Percentiles rank a stretch among this genome's conserved stretches.
These are phyloP conservation scores for Arachis hypogaea DNA, from an alignment of 306 rosid genomes.

Conservation along the genomic window DNA sequence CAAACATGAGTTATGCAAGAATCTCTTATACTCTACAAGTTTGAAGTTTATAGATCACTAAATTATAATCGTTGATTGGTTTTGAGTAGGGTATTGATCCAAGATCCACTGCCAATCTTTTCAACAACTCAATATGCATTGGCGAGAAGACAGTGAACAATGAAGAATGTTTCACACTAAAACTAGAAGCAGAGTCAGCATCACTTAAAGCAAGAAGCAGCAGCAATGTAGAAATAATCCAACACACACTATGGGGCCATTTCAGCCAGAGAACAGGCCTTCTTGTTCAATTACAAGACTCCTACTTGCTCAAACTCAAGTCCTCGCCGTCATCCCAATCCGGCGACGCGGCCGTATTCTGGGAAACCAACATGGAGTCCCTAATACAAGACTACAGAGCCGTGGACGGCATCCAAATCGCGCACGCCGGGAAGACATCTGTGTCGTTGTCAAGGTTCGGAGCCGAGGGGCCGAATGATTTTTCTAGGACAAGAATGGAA, in stretches of 20 bases:
- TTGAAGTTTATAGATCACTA: not conserved
- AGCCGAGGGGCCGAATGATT: constrained; percentile 51
- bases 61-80: not conserved
- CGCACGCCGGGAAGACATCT: constrained; percentile 70
- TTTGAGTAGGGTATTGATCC: constrained; percentile 87
- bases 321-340: constrained; percentile 42
- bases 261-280: constrained; percentile 93
- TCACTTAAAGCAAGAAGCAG: constrained; percentile 69
- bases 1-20: too few relatives aligned
- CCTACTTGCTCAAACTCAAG: constrained; percentile 71
- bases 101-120: constrained; percentile 71
- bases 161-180: constrained; percentile 80
- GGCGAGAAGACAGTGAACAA: constrained; percentile 78
- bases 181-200: constrained; percentile 68
- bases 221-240: constrained; percentile 65
- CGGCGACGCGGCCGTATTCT: constrained; percentile 37
- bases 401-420: constrained; percentile 75
- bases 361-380: constrained; percentile 92
- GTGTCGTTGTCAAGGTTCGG: constrained; percentile 75
- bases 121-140: constrained; percentile 67
- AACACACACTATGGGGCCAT: constrained; percentile 84
- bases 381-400: constrained; percentile 62
- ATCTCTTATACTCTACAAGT: too few relatives aligned
- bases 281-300: constrained; percentile 71
- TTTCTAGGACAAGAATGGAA: constrained; percentile 75